Conservation (phyloP, 169 alveolate species). For the Eimeria tenella region DNA sequence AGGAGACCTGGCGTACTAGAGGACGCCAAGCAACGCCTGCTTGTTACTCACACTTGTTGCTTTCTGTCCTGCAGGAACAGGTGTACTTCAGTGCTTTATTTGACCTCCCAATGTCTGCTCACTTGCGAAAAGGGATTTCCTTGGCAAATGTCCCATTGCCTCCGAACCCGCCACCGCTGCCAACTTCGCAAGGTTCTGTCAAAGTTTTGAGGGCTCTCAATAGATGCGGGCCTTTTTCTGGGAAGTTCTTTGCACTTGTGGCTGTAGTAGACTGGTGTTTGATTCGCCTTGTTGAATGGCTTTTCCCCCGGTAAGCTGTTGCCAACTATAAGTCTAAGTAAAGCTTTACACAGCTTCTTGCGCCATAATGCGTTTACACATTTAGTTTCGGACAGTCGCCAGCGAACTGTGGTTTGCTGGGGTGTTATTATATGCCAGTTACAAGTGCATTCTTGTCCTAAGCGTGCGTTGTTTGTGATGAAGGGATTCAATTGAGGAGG, state of each 20-base stretch:
- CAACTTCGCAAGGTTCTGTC: constrained; percentile 14
- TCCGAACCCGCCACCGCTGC: constrained; percentile 64
- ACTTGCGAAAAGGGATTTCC: neutral
- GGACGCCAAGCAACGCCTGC: neutral
- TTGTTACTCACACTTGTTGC: neutral
- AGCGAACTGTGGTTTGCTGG: too few species aligned
- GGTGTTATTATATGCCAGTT: neutral
- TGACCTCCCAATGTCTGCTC: constrained; percentile 12
- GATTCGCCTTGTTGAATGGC: constrained; percentile 55
- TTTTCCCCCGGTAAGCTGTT: constrained; percentile 54
- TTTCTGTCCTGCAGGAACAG: constrained; percentile 33
- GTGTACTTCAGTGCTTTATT: constrained; percentile 54
- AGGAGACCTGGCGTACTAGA: neutral
- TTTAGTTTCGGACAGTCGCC: too few species aligned
- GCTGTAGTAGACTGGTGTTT: constrained; percentile 51
- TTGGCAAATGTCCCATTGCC: constrained; percentile 20
- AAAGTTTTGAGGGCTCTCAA: constrained; percentile 32
- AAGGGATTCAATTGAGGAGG: constrained; percentile 45
- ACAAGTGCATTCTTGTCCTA: neutral
- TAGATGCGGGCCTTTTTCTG: constrained; percentile 46
- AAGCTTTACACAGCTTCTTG: too few species aligned
- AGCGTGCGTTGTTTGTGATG: neutral
- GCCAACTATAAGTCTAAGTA: too few species aligned
- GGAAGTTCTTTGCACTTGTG: constrained; percentile 45
- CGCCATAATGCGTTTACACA: too few species aligned